Evolutionary conservation across 805 yeast species (phyloP).

Genomic region (Lipomyces yamanashiensis): DNA sequence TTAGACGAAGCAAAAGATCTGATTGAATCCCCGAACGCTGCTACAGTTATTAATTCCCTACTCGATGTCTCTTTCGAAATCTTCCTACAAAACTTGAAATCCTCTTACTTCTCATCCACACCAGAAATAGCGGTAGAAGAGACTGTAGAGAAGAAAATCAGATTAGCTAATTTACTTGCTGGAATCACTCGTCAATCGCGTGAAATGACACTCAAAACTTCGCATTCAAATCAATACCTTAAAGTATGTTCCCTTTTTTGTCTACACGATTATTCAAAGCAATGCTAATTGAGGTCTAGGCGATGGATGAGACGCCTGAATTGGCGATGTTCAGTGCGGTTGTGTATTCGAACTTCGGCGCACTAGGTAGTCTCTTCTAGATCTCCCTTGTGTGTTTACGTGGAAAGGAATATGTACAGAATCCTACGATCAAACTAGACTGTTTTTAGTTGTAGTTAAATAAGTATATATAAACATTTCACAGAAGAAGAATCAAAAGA

Average conservation of each 20-base stretch:
- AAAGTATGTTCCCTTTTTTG: conserved; percentile 32
- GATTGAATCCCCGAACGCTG: conserved; percentile 49
- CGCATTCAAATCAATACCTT: conserved; percentile 52
- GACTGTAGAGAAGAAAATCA: conserved; percentile 49
- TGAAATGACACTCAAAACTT: conserved; percentile 49
- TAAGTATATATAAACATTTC: neutral
- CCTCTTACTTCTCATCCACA: conserved; percentile 11
- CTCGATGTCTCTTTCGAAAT: conserved; percentile 53
- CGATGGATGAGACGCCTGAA: conserved; percentile 60
- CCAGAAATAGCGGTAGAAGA: conserved; percentile 38
- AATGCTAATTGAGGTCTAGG: conserved; percentile 24
- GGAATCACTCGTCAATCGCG: conserved; percentile 68
- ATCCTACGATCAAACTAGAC: too few species aligned
- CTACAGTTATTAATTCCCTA: conserved; percentile 47
- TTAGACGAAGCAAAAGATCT: conserved; percentile 54
- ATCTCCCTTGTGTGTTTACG: neutral
- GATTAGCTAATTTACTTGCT: conserved; percentile 74
- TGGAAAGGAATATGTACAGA: neutral
- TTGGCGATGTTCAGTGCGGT: conserved; percentile 88
- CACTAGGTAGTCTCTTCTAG: conserved; percentile 2
- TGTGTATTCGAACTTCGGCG: conserved; percentile 76
- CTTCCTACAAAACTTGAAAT: conserved; percentile 50
- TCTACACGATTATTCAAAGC: neutral
- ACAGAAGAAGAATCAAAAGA: neutral
- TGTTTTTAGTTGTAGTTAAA: neutral